phyloP scores from a whole-genome alignment of 352 stramenopile species.

The Pythium plurisporium region DNA sequence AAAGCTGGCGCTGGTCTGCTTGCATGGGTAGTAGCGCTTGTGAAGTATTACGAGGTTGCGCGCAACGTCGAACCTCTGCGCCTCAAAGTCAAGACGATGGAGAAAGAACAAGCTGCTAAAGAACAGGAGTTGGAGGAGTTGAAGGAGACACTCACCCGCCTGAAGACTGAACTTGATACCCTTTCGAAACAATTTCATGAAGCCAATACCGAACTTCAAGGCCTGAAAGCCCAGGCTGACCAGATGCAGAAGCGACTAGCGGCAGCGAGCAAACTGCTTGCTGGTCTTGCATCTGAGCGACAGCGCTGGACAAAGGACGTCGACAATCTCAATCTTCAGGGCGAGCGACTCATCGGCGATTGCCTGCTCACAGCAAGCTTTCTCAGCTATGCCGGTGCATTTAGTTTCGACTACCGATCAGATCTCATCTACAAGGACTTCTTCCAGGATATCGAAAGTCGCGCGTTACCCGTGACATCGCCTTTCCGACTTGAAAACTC shows the following conservation, averaged over 20 bases:
- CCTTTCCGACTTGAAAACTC: conserved; percentile 89
- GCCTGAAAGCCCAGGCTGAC: conserved; percentile 89
- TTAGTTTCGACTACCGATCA: conserved; percentile 88
- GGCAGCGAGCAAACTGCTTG: conserved; percentile 91
- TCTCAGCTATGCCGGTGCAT: conserved; percentile 87
- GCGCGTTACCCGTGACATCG: conserved; percentile 79
- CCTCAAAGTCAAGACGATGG: conserved; percentile 90
- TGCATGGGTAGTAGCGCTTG: conserved; percentile 93
- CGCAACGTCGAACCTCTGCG: conserved; percentile 92
- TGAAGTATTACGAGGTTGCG: conserved; percentile 95
- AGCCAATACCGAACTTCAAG: conserved; percentile 90
- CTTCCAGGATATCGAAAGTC: conserved; percentile 75
- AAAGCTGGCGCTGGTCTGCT: conserved; percentile 88
- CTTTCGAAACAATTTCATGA: conserved; percentile 90
- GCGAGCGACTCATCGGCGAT: conserved; percentile 85
- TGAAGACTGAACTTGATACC: conserved; percentile 87
- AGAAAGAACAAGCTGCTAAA: conserved; percentile 91
- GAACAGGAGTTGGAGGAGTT: conserved; percentile 85
- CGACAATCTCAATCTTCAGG: conserved; percentile 75
- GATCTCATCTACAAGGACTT: conserved; percentile 89
- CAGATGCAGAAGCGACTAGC: conserved; percentile 94
- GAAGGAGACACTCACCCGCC: conserved; percentile 75
- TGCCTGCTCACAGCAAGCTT: conserved; percentile 90
- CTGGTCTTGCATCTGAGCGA: conserved; percentile 88
- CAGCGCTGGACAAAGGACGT: conserved; percentile 92